Conservation (phyloP, 345 rosid genomes). For the Murraya koenigii region DNA sequence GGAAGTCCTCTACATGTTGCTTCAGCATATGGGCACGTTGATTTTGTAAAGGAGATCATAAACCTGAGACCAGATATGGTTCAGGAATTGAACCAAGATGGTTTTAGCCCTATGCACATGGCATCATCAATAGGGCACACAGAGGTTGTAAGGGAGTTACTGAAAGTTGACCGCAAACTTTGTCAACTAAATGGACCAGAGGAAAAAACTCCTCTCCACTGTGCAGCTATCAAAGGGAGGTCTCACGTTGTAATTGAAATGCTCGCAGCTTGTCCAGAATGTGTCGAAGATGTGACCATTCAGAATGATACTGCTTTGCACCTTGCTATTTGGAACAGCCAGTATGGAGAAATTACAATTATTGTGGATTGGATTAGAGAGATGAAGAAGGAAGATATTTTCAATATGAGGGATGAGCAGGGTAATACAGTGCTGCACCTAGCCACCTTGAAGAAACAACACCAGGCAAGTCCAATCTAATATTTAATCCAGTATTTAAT, state of each 20-base stretch:
- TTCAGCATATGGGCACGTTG: slow-evolving; percentile 27
- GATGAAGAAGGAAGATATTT: slow-evolving; percentile 19
- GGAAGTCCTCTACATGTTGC: slow-evolving; percentile 32
- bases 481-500: not conserved
- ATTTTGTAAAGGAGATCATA: slow-evolving; percentile 29
- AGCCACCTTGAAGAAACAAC: slow-evolving; percentile 43
- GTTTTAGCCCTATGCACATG: slow-evolving; percentile 40
- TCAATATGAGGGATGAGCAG: slow-evolving; percentile 39
- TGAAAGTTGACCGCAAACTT: slow-evolving; percentile 30
- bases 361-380: slow-evolving; percentile 37
- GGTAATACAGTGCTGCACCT: slow-evolving; percentile 44
- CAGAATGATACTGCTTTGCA: slow-evolving; percentile 44
- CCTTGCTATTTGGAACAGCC: slow-evolving; percentile 35
- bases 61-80: slow-evolving; percentile 29
- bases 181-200: slow-evolving; percentile 33
- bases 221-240: slow-evolving; percentile 36
- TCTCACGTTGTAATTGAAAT: slow-evolving; percentile 34
- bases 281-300: slow-evolving; percentile 30
- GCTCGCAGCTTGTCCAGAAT: slow-evolving; percentile 34
- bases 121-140: slow-evolving; percentile 41
- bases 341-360: slow-evolving; percentile 24
- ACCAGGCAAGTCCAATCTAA: slow-evolving; percentile 25
- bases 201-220: slow-evolving; percentile 41
- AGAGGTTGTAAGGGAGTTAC: slow-evolving; percentile 33
- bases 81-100: slow-evolving; percentile 36